These are phyloP conservation scores for Beauveria sp. DNA, from an alignment of 2,329 filamentous ascomycete species.

Conservation along the genomic window DNA sequence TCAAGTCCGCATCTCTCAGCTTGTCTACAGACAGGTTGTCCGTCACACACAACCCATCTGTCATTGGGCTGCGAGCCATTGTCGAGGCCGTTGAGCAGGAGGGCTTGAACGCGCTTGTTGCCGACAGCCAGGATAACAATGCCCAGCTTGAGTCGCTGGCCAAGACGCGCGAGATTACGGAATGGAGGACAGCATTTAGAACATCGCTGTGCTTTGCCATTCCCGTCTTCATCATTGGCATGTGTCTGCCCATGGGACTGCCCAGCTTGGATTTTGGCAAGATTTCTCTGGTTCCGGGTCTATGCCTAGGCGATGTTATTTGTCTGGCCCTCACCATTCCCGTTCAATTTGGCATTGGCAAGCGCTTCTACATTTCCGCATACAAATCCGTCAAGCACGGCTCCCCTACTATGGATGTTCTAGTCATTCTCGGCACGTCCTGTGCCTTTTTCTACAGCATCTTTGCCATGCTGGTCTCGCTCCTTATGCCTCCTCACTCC, in stretches of 20 bases:
- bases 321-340: constrained; percentile 82
- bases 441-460: constrained; percentile 95
- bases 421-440: constrained; percentile 89
- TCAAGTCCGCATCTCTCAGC: constrained; percentile 67
- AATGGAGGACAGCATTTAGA: constrained; percentile 79
- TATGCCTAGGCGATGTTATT: constrained; percentile 82
- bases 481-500: constrained; percentile 66
- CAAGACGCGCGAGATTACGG: constrained; percentile 92
- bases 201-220: constrained; percentile 74
- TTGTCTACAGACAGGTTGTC: constrained; percentile 66
- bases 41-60: constrained; percentile 62
- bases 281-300: constrained; percentile 58
- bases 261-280: constrained; percentile 70
- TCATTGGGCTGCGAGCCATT: constrained; percentile 71
- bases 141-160: constrained; percentile 92
- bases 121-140: constrained; percentile 91
- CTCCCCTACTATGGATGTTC: constrained; percentile 94
- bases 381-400: constrained; percentile 87
- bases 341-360: constrained; percentile 93
- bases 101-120: constrained; percentile 82
- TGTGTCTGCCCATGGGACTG: constrained; percentile 85
- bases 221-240: constrained; percentile 86
- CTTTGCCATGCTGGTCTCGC: constrained; percentile 75
- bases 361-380: constrained; percentile 88
- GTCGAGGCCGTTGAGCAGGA: constrained; percentile 75